Percentiles rank a stretch among this genome's conserved stretches.
Evolutionary conservation across 163 green algal genomes (phyloP).

Genomic region (Smithsoniella earleae): DNA sequence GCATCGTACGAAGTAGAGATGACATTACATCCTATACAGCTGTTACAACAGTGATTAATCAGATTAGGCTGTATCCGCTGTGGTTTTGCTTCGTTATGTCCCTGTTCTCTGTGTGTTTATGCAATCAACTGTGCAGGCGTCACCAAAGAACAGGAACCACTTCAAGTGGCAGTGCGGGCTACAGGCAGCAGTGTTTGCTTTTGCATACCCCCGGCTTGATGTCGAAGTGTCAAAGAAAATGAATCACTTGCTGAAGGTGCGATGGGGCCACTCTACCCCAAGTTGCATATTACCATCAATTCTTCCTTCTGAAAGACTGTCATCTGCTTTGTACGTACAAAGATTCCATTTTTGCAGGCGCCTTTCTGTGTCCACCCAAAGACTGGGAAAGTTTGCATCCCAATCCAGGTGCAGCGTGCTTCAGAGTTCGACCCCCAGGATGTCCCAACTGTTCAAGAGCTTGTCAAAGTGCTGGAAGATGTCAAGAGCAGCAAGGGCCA

Average conservation of each 20-base stretch:
- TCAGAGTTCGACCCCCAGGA: not conserved
- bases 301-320: not conserved
- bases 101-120: not conserved
- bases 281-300: not conserved
- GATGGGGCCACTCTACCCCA: not conserved
- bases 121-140: not conserved
- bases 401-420: slow-evolving; percentile 45
- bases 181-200: slow-evolving; percentile 64
- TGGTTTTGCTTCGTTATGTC: not conserved
- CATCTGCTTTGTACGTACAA: not conserved
- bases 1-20: no score
- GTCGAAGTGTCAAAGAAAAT: slow-evolving; percentile 99
- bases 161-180: slow-evolving; percentile 34
- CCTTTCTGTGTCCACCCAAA: slow-evolving; percentile 99
- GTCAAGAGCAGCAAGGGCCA: not conserved
- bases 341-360: slow-evolving; percentile 37
- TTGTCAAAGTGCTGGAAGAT: not conserved
- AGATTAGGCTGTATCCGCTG: not conserved
- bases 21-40: no score
- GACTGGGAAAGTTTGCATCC: slow-evolving; percentile 86
- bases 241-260: slow-evolving; percentile 98
- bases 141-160: not conserved
- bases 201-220: slow-evolving; percentile 92
- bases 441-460: not conserved
- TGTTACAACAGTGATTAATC: not conserved